Percentiles rank a stretch among this genome's conserved stretches.
Conservation (phyloP, 768 basidiomycete species). For the Tricholoma saponaceum region DNA sequence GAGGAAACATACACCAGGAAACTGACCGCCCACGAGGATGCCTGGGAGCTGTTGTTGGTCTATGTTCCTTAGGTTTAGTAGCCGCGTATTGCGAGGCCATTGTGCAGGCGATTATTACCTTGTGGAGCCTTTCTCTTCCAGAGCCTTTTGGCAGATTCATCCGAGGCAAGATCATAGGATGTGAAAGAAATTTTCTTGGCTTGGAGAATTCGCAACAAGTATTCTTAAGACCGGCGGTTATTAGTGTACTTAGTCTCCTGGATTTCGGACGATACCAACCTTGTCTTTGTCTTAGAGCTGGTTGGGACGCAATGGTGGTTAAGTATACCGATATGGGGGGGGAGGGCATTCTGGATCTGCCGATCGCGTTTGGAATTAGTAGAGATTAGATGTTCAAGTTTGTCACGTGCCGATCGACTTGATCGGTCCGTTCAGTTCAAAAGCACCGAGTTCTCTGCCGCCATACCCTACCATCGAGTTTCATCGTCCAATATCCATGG, state of each 20-base stretch:
- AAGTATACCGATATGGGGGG: constrained; percentile 82
- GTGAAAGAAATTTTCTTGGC: constrained; percentile 81
- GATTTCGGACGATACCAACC: constrained; percentile 33
- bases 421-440: too few species aligned
- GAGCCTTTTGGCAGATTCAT: constrained; percentile 71
- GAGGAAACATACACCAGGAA: constrained; percentile 60
- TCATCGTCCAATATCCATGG: constrained; percentile 1
- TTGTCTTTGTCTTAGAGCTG: constrained; percentile 74
- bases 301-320: constrained; percentile 85
- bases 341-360: constrained; percentile 60
- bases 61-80: constrained; percentile 20
- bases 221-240: constrained; percentile 47
- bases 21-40: constrained; percentile 72
- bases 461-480: too few species aligned
- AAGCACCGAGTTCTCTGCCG: too few species aligned
- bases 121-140: constrained; percentile 81
- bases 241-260: neutral
- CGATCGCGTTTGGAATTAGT: too few species aligned
- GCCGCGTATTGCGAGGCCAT: neutral
- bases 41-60: constrained; percentile 86
- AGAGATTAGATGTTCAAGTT: too few species aligned
- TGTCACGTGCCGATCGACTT: neutral
- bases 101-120: constrained; percentile 30
- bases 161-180: constrained; percentile 82
- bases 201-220: constrained; percentile 76